phyloP scores from a whole-genome alignment of 306 rosid genomes.

The Myrica gale region DNA sequence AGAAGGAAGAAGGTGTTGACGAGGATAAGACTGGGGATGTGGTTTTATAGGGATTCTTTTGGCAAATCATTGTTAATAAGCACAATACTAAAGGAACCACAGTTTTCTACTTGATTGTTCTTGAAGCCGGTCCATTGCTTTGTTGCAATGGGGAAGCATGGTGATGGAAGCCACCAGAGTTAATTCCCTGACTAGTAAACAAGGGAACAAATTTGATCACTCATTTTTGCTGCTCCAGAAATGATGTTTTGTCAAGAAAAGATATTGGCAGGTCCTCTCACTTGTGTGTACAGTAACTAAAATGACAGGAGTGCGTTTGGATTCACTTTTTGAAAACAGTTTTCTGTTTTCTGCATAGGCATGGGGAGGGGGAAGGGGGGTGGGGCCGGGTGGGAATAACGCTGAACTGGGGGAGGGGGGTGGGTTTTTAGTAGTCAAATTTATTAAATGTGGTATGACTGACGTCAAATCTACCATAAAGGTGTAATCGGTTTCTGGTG shows the following conservation, averaged over 20 bases:
- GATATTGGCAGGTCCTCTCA: background rate
- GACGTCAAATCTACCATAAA: no score
- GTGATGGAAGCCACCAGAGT: slow-evolving; percentile 16
- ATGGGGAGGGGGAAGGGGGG: no score
- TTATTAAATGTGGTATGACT: no score
- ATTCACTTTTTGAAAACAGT: no score
- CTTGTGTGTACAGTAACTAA: background rate
- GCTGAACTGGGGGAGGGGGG: no score
- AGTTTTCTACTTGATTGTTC: slow-evolving; percentile 36
- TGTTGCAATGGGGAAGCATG: slow-evolving; percentile 28
- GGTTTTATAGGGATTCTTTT: slow-evolving; percentile 34
- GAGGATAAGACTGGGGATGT: slow-evolving; percentile 31
- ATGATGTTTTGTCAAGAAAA: slow-evolving; percentile 3
- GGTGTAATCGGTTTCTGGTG: no score
- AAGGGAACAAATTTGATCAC: slow-evolving; percentile 23
- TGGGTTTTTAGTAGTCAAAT: no score
- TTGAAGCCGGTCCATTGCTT: slow-evolving; percentile 30
- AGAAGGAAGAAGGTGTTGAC: slow-evolving; percentile 45
- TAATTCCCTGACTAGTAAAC: slow-evolving; percentile 12
- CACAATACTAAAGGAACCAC: slow-evolving; percentile 26
- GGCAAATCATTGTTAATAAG: slow-evolving; percentile 24
- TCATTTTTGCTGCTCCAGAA: slow-evolving; percentile 22
- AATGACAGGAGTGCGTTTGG: no score
- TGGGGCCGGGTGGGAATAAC: no score
- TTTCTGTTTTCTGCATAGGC: no score